phyloP scores from a whole-genome alignment of 2,329 filamentous ascomycete species.

The Helotiales sp. region DNA sequence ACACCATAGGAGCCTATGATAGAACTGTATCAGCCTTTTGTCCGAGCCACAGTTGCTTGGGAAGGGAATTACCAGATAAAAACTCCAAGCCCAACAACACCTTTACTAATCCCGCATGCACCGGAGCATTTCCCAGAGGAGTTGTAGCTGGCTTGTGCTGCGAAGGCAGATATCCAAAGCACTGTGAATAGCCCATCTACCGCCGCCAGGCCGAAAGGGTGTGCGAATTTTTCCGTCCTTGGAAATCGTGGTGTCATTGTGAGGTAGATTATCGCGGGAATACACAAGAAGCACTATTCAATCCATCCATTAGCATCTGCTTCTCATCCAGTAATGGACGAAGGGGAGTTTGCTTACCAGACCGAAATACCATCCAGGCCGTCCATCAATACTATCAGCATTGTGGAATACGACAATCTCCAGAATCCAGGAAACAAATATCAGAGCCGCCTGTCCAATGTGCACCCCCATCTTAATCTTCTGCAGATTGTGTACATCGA shows the following conservation, averaged over 20 bases:
- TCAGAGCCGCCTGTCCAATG: constrained; percentile 53
- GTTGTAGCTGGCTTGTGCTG: constrained; percentile 66
- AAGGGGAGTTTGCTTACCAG: constrained; percentile 48
- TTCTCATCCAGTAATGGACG: neutral
- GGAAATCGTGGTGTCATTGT: constrained; percentile 64
- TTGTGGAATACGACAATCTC: constrained; percentile 59
- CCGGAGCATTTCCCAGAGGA: constrained; percentile 53
- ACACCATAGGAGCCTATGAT: constrained; percentile 54
- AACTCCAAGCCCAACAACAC: constrained; percentile 61
- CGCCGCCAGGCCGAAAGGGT: constrained; percentile 60
- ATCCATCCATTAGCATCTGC: neutral
- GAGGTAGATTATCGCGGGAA: constrained; percentile 65
- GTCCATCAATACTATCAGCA: constrained; percentile 52
- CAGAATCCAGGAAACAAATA: constrained; percentile 57
- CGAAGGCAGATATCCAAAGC: constrained; percentile 67
- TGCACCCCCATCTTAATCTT: constrained; percentile 56
- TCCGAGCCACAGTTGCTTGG: constrained; percentile 2
- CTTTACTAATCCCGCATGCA: constrained; percentile 62
- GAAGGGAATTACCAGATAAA: constrained; percentile 55
- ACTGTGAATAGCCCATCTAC: constrained; percentile 59
- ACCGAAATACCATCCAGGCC: constrained; percentile 64
- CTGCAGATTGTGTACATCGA: constrained; percentile 34
- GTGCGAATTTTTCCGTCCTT: constrained; percentile 59
- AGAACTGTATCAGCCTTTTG: constrained; percentile 5
- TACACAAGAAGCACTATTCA: constrained; percentile 61